Base-by-base conservation (phyloP, 331 rosid species). In the Rosa hybrid region DNA sequence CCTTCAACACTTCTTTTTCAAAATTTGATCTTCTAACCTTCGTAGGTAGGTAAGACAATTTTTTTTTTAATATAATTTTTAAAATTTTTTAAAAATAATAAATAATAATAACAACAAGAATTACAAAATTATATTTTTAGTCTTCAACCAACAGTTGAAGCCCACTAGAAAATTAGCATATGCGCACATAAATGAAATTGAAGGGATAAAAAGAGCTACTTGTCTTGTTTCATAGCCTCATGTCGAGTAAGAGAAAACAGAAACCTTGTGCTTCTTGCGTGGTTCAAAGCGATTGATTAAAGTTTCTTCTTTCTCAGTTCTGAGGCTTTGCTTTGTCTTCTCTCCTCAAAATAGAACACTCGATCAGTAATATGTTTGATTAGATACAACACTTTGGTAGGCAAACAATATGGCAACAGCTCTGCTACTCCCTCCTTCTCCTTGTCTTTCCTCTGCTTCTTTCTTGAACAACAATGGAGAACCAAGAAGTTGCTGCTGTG, bases 361-460 rank as follows among this genome's bases (percentile, higher is more conserved):
- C 23, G 23, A 67, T 39, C 39, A 21, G 6, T 59, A 62, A 23
- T 30, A 85, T 79, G 88, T 79, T 68, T 81, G 63, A 83, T 64
- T 71, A 76, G 75, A 73, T 81, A 8, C 4, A 70, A 72, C 38
- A n/a, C 59, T 68, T 59, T 74, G 74, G 77, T 78, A 57, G 82
- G 56, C 42, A 74, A 81, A 80, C 67, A 81, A 90, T 57, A 57
- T 92, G 97, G 76, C 91, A 42, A 76, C 89, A 64, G 80, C 85
- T 81, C 49, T 78, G 67, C 77, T 64, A 38, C 64, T 76, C 56
- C 90, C 84, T 68, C 84, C 85, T 3, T 85, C 87, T 81, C 48
- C 46, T 77, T 84, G 84, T 1, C 72, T 85, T 57, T 80, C 83
- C 74, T 85, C 87, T 80, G 80, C 89, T 74, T 85, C 88, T 83